phyloP scores from a whole-genome alignment of 331 rosid species.

The Erythrophleum ivorense region DNA sequence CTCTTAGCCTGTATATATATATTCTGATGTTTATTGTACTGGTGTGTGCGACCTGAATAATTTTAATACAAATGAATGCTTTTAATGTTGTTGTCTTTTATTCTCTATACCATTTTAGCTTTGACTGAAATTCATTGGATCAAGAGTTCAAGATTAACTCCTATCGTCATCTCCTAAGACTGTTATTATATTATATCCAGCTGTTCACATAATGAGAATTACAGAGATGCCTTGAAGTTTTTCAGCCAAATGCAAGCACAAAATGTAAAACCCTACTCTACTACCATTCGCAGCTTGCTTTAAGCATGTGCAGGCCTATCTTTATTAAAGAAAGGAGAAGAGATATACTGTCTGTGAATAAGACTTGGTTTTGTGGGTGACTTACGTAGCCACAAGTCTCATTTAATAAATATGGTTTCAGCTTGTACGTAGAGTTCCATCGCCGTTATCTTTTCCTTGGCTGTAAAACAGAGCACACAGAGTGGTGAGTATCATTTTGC shows the following conservation, averaged over 20 bases:
- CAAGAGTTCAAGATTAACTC: constrained; percentile 57
- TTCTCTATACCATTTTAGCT: too few species aligned
- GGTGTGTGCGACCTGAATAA: too few species aligned
- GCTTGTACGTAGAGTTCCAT: neutral
- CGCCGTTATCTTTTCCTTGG: neutral
- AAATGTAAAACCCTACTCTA: constrained; percentile 59
- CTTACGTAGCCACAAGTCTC: constrained; percentile 55
- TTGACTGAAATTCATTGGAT: constrained; percentile 49
- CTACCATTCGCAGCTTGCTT: constrained; percentile 64
- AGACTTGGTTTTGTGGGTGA: constrained; percentile 52
- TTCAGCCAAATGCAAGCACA: constrained; percentile 68
- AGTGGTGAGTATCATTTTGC: neutral
- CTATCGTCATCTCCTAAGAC: constrained; percentile 78
- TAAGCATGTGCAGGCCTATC: constrained; percentile 65
- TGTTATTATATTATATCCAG: constrained; percentile 75
- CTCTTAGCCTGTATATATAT: too few species aligned
- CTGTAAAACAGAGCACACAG: constrained; percentile 13
- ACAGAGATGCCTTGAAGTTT: constrained; percentile 49
- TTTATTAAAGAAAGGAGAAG: constrained; percentile 62
- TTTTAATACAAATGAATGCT: too few species aligned
- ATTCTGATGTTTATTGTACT: too few species aligned
- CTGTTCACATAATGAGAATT: constrained; percentile 60
- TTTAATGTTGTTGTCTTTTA: too few species aligned
- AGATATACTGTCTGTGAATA: constrained; percentile 58
- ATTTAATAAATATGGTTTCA: constrained; percentile 22